Evolutionary conservation across 2,329 filamentous ascomycete species (phyloP).

Genomic region (Ceratocystis variospora): DNA sequence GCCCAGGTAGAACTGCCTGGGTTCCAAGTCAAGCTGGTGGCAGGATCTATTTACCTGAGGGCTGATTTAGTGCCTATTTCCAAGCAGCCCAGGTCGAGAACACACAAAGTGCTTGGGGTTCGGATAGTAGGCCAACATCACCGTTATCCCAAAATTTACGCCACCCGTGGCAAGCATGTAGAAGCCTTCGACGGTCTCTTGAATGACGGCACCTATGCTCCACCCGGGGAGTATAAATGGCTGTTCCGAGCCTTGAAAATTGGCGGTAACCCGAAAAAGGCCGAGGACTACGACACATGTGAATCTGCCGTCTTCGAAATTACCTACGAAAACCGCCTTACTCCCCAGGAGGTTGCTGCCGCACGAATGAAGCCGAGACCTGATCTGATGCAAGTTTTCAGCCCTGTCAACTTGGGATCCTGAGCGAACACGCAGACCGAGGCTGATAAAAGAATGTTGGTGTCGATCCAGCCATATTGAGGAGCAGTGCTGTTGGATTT

Average conservation of each 20-base stretch:
- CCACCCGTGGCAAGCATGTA: conserved; percentile 23
- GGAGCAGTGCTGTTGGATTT: neutral
- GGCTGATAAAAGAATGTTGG: neutral
- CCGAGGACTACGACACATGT: conserved; percentile 34
- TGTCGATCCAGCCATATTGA: neutral
- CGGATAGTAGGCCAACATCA: conserved; percentile 32
- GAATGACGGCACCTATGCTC: conserved; percentile 34
- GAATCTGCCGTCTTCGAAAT: conserved; percentile 34
- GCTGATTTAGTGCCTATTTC: conserved; percentile 25
- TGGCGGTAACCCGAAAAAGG: conserved; percentile 34
- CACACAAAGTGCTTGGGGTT: conserved; percentile 27
- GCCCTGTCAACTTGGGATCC: neutral
- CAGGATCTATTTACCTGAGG: conserved; percentile 30
- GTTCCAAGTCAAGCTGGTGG: conserved; percentile 27
- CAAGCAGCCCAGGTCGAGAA: neutral
- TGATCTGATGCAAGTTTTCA: neutral
- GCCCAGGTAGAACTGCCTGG: conserved; percentile 25
- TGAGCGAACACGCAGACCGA: neutral
- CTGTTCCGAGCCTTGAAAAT: conserved; percentile 36
- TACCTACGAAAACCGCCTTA: conserved; percentile 26
- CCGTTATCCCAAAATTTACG: conserved; percentile 28
- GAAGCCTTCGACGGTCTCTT: conserved; percentile 35
- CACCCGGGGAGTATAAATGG: conserved; percentile 38
- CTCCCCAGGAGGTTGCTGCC: neutral
- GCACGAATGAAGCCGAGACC: neutral